Conservation (phyloP, 179 eudicot species). For the Pouteria campechiana region DNA sequence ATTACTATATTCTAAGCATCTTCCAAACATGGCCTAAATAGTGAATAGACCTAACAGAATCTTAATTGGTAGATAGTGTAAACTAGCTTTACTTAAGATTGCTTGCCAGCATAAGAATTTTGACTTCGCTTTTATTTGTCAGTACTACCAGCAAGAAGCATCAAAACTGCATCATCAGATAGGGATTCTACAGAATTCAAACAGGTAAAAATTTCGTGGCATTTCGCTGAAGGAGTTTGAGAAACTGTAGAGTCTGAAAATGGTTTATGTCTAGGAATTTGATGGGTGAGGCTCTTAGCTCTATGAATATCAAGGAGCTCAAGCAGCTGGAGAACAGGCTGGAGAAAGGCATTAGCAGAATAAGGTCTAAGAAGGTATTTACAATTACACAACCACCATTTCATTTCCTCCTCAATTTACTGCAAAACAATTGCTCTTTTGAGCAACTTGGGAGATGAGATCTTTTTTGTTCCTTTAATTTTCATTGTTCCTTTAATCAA, state of each 20-base stretch:
- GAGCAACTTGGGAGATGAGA: neutral
- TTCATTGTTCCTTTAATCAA: neutral
- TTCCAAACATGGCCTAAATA: too few relatives aligned
- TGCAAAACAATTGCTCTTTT: neutral
- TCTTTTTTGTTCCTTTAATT: neutral
- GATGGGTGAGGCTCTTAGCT: conserved; percentile 68
- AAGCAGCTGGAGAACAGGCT: conserved; percentile 55
- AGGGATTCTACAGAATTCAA: conserved; percentile 41
- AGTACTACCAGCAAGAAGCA: conserved; percentile 94
- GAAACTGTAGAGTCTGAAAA: neutral
- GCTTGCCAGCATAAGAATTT: too few relatives aligned
- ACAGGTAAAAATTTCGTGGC: conserved; percentile 36
- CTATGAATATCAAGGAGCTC: conserved; percentile 40
- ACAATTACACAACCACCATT: neutral
- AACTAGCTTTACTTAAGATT: too few relatives aligned
- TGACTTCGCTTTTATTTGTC: too few relatives aligned
- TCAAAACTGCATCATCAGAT: conserved; percentile 64
- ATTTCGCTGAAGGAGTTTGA: neutral
- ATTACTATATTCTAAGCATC: too few relatives aligned
- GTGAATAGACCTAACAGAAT: too few relatives aligned
- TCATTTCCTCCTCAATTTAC: neutral
- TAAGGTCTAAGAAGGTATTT: conserved; percentile 77
- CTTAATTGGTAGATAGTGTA: too few relatives aligned
- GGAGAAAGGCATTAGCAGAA: conserved; percentile 60
- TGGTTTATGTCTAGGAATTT: conserved; percentile 39